Percentiles rank a stretch among this genome's conserved stretches.
These are phyloP conservation scores for Scheffersomyces spartinae DNA, from an alignment of 805 yeast species.

Conservation along the genomic window DNA sequence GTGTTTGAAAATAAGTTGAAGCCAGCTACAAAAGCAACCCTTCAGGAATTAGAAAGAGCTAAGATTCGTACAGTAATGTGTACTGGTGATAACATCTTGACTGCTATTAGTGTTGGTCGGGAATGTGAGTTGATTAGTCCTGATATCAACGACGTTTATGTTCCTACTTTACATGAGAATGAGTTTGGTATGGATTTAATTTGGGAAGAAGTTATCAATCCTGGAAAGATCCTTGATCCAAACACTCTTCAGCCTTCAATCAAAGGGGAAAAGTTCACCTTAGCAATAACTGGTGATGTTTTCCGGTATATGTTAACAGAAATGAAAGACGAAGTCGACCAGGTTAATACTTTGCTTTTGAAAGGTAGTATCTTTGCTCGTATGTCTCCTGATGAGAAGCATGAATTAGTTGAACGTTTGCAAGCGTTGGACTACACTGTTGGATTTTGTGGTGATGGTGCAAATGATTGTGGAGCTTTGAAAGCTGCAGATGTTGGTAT, in stretches of 20 bases:
- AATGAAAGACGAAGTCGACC: constrained; percentile 23
- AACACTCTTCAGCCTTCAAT: constrained; percentile 43
- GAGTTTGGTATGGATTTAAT: constrained; percentile 27
- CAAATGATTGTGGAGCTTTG: constrained; percentile 97
- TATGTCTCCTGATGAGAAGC: constrained; percentile 99
- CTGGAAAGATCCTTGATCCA: constrained; percentile 47
- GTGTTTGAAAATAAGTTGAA: constrained; percentile 89
- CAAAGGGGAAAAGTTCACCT: constrained; percentile 34
- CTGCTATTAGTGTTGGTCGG: constrained; percentile 87
- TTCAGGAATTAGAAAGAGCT: constrained; percentile 52
- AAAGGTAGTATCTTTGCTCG: constrained; percentile 78
- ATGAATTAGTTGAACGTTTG: constrained; percentile 81
- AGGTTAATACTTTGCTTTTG: constrained; percentile 49
- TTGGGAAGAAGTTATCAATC: constrained; percentile 64
- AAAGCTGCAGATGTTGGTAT: constrained; percentile 97
- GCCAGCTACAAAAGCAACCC: constrained; percentile 48
- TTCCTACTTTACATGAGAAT: constrained; percentile 48
- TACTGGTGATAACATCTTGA: constrained; percentile 91
- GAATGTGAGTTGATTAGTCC: constrained; percentile 63
- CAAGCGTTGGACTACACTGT: constrained; percentile 83
- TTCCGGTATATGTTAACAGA: constrained; percentile 66
- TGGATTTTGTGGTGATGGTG: constrained; percentile 99
- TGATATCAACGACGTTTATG: constrained; percentile 20
- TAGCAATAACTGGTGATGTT: constrained; percentile 90
- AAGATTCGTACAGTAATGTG: constrained; percentile 84